Evolutionary conservation across 495 filamentous ascomycete species (phyloP), one percentile per base, ranked within the genome.

Genomic region (Penicillium pancosmium): DNA sequence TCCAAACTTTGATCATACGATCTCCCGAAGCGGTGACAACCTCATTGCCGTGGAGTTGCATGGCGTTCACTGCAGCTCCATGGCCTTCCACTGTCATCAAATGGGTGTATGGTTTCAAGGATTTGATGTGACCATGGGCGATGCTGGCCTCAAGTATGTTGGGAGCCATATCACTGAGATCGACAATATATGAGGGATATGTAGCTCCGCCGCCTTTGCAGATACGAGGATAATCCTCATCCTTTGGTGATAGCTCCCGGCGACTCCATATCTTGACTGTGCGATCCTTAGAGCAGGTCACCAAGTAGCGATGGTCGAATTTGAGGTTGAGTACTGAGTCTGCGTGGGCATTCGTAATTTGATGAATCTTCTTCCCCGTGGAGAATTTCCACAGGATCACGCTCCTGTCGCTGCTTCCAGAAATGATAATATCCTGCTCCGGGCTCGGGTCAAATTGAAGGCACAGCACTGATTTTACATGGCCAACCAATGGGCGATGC

Each of bases 221-320:
- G 50, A 80, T 63, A 6, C 59, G 65, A 9, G 84, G 85, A 66
- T 91, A 96, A 54, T 90, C 84, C n/a, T 82, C 67, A 57, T 92
- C 85, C 13, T 83, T 85, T 25, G 86, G 82, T 27, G 80, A 75
- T 16, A 98, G 78, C 35, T 87, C 80, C 41, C 74, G 80, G 1
- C 95, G 89, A 67, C 91, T 97, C 86, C 95, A 99, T 11, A 98
- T 84, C 65, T 96, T 97, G 74, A 99, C 94, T 0, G 89, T 86
- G 65, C 93, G 93, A 72, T 99, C 94, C 68, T 98, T 99, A 52
- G 92, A 97, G 70, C 94, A 97, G 1, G 94, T 99, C 8, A 98
- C 91, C 19, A 99, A 80, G 62, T 91, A 95, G 6, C 90, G 84
- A 59, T 91, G 84, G 64, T 97, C 92, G 68, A 98, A 99, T 61